Conservation (phyloP, 2,329 filamentous ascomycete species). For the Pseudocercospora vitis region DNA sequence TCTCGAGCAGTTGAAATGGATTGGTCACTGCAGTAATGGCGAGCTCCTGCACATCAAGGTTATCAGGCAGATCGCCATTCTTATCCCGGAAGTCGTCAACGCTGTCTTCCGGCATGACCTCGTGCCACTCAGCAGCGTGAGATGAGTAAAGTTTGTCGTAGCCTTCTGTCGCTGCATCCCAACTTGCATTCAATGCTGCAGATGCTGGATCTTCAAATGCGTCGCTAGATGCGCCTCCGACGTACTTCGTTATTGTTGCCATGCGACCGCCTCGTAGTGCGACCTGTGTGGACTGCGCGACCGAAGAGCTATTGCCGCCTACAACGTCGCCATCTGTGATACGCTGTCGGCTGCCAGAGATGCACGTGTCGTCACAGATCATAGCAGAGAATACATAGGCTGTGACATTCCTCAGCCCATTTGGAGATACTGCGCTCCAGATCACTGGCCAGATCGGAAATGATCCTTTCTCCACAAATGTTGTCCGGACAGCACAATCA, state of each 20-base stretch:
- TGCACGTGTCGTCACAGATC: constrained; percentile 41
- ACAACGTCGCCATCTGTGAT: constrained; percentile 52
- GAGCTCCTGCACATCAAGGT: constrained; percentile 57
- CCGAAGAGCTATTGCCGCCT: constrained; percentile 60
- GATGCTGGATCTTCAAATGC: constrained; percentile 60
- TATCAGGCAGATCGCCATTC: constrained; percentile 58
- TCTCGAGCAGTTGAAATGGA: constrained; percentile 58
- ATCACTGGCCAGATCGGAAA: constrained; percentile 56
- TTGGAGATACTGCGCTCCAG: constrained; percentile 64
- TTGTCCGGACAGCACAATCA: constrained; percentile 64
- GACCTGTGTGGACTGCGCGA: constrained; percentile 61
- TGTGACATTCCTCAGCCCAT: constrained; percentile 61
- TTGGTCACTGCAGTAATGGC: constrained; percentile 58
- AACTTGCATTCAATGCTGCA: constrained; percentile 57
- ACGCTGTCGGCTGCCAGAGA: constrained; percentile 45
- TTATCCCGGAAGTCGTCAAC: constrained; percentile 63
- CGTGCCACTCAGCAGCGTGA: constrained; percentile 63
- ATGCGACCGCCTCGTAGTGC: constrained; percentile 54
- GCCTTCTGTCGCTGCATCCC: constrained; percentile 52
- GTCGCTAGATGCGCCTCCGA: constrained; percentile 68
- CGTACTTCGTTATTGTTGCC: constrained; percentile 63
- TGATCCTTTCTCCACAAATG: constrained; percentile 57
- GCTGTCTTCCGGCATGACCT: constrained; percentile 59
- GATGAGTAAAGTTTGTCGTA: constrained; percentile 56
- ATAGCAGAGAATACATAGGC: constrained; percentile 59